These are phyloP conservation scores for Lasiodiplodia theobromae DNA, from an alignment of 2,329 filamentous ascomycete species.

Conservation along the genomic window DNA sequence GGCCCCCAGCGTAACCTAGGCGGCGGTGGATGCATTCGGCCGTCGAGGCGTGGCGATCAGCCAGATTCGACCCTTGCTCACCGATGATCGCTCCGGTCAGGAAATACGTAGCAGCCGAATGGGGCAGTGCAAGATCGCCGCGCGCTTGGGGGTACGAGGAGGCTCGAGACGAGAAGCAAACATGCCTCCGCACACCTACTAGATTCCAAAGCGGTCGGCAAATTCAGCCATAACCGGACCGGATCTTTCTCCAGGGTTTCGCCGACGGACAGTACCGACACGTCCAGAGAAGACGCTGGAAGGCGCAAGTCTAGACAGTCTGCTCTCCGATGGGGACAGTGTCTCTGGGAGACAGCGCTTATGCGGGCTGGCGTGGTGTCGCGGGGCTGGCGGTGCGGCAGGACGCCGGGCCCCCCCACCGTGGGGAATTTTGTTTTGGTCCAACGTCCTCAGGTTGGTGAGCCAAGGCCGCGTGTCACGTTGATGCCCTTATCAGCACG, in stretches of 20 bases:
- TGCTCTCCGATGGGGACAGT: background rate
- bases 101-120: constrained; percentile 25
- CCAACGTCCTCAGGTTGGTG: constrained; percentile 6
- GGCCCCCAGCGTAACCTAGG: constrained; percentile 12
- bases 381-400: background rate
- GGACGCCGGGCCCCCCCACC: background rate
- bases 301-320: background rate
- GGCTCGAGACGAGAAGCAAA: background rate
- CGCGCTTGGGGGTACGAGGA: background rate
- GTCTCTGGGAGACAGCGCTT: background rate
- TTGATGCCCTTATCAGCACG: constrained; percentile 12
- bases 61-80: constrained; percentile 1
- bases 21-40: constrained; percentile 21
- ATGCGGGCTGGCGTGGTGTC: background rate
- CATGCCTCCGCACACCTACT: background rate
- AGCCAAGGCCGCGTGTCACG: constrained; percentile 20
- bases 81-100: constrained; percentile 14
- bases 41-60: constrained; percentile 9
- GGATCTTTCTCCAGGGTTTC: background rate
- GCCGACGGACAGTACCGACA: background rate
- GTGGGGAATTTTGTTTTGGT: background rate
- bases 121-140: constrained; percentile 22
- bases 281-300: background rate
- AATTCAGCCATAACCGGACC: background rate
- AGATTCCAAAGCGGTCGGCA: constrained; percentile 1